Percentiles rank a stretch among this genome's conserved stretches.
These are phyloP conservation scores for Talaromyces adpressus DNA, from an alignment of 495 filamentous ascomycete species.

Conservation along the genomic window DNA sequence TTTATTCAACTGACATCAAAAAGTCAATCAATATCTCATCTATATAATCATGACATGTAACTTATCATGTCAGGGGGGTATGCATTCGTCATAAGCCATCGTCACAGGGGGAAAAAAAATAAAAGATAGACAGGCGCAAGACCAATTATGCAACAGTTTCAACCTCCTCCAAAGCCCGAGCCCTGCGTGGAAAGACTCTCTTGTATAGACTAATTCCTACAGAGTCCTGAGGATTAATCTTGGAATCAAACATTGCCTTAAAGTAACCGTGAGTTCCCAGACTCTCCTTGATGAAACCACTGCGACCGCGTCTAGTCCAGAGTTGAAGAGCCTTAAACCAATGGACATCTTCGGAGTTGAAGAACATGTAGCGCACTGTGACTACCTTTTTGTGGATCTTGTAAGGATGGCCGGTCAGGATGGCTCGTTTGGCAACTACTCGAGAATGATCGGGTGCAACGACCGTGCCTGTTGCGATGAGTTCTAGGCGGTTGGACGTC, in stretches of 20 bases:
- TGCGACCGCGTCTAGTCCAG: slow-evolving; percentile 86
- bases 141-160: background rate
- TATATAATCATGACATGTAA: slow-evolving; percentile 17
- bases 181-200: slow-evolving; percentile 75
- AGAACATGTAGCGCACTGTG: slow-evolving; percentile 98
- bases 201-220: slow-evolving; percentile 92
- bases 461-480: slow-evolving; percentile 80
- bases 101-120: background rate
- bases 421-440: slow-evolving; percentile 87
- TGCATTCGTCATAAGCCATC: slow-evolving; percentile 1
- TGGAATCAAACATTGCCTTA: slow-evolving; percentile 95
- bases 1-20: background rate
- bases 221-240: slow-evolving; percentile 89
- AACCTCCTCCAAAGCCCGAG: slow-evolving; percentile 44
- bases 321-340: slow-evolving; percentile 96
- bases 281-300: slow-evolving; percentile 85
- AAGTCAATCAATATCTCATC: slow-evolving; percentile 4
- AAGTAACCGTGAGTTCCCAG: slow-evolving; percentile 98
- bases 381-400: slow-evolving; percentile 98
- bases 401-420: slow-evolving; percentile 91
- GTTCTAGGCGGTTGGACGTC: slow-evolving; percentile 41
- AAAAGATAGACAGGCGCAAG: slow-evolving; percentile 2
- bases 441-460: slow-evolving; percentile 71
- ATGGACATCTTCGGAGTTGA: slow-evolving; percentile 85
- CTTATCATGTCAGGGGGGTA: background rate